Base-by-base conservation (phyloP, 1,139 yeast genomes). In the Nakaseomyces bracarensis region DNA sequence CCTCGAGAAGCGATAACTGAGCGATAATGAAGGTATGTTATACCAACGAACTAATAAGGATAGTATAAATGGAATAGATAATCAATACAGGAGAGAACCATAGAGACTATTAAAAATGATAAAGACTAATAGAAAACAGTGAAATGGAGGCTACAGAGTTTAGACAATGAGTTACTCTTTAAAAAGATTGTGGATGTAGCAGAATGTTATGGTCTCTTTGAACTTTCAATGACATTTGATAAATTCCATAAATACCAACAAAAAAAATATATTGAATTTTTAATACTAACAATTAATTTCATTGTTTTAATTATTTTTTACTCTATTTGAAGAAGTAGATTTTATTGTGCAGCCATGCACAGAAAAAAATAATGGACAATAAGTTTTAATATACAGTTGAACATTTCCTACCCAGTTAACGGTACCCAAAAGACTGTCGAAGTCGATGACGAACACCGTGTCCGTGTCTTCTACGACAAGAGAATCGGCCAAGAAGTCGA, bases 401-500 rank as follows among this genome's bases (percentile, higher is more conserved):
- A 91, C 82, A 89, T 91, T 77, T 85, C 99, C 70, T 93, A 83
- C 82, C 99, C 99, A 77, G 94, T 96, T 74, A 91, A 91, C 85
- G 98, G 98, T 82, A 84, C 98, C 65, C 97, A 91, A 76, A 91
- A 91, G 79, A 74, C 85, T 74, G 75, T 89, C 71, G 97, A 91
- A 58, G 84, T 91, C 67, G 99, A 91, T 69, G 98, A 93, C 70
- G 98, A 93, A 74, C 97, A 89, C 82, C 91, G 93, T 71, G 79
- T 91, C 72, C 93, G 96, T 73, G 87, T 79, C 70, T 89, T 91
- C 79, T 89, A 87, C 85, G 98, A 91, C 72, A 91, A 91, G 83
- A 89, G 97, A 74, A 86, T 91, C 82, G 98, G 98, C 67, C 96
- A 87, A 77, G 98, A 91, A 76, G 95, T 91, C 68, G 96, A 87